phyloP scores from a whole-genome alignment of 2,329 filamentous ascomycete genomes.

The Amylocarpus encephaloides region DNA sequence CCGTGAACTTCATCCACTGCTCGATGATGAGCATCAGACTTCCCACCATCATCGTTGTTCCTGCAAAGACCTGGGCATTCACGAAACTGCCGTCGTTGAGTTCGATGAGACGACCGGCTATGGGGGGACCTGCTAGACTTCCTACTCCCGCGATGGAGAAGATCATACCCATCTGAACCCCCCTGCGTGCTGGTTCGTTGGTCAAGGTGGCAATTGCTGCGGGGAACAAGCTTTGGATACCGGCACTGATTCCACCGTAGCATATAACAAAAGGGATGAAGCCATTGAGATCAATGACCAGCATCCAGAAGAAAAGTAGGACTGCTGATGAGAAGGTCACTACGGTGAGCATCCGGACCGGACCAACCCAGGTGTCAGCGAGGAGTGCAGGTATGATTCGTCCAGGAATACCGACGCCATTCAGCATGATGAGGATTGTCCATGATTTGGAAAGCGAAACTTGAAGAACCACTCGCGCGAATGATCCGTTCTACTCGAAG shows the following conservation, averaged over 20 bases:
- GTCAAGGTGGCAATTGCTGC: slow-evolving; percentile 43
- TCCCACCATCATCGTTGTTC: slow-evolving; percentile 2
- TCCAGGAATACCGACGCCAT: slow-evolving; percentile 43
- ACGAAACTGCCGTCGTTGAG: background rate
- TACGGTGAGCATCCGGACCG: slow-evolving; percentile 45
- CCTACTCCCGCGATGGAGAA: slow-evolving; percentile 31
- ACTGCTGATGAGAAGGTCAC: slow-evolving; percentile 33
- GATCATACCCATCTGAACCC: slow-evolving; percentile 51
- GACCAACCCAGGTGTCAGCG: slow-evolving; percentile 42
- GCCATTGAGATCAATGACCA: slow-evolving; percentile 34
- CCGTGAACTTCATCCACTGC: background rate
- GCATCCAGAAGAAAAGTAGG: slow-evolving; percentile 43
- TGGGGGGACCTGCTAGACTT: slow-evolving; percentile 7
- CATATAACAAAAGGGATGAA: slow-evolving; percentile 42
- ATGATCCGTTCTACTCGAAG: slow-evolving; percentile 32
- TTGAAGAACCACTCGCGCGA: slow-evolving; percentile 30
- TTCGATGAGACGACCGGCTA: slow-evolving; percentile 5
- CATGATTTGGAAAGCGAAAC: slow-evolving; percentile 37
- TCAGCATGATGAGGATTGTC: slow-evolving; percentile 44
- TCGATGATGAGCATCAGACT: background rate
- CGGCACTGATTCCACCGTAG: slow-evolving; percentile 43
- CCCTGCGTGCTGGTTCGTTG: slow-evolving; percentile 43
- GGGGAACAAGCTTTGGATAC: slow-evolving; percentile 44
- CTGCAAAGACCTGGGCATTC: slow-evolving; percentile 4
- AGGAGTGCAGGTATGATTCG: slow-evolving; percentile 40